A percentile compares a stretch with the other conserved stretches of the same genome.
Conservation (phyloP, 768 basidiomycete species). For the Russula lepida region DNA sequence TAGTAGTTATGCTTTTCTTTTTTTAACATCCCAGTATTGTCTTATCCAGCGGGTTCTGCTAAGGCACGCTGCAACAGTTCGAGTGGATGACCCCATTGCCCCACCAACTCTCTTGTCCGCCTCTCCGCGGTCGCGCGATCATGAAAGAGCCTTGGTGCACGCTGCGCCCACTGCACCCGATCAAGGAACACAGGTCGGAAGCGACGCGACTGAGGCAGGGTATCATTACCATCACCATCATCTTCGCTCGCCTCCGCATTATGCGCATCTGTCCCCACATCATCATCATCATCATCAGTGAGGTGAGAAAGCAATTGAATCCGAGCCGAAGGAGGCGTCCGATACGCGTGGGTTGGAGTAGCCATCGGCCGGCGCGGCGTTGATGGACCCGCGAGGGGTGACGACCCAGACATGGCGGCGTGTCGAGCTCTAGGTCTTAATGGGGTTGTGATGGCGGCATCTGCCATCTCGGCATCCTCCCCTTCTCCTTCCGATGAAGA, state of each 20-base stretch:
- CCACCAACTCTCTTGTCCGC: background rate
- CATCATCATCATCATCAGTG: background rate
- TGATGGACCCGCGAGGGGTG: slow-evolving; percentile 17
- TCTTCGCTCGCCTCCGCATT: background rate
- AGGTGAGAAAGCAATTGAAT: slow-evolving; percentile 2
- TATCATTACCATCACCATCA: slow-evolving; percentile 4
- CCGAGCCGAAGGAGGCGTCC: slow-evolving; percentile 16
- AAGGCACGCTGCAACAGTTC: background rate
- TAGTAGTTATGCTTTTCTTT: background rate
- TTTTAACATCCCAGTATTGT: background rate
- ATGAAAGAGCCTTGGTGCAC: slow-evolving; percentile 12
- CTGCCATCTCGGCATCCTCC: slow-evolving; percentile 8
- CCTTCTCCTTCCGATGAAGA: slow-evolving; percentile 1
- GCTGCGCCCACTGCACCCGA: slow-evolving; percentile 19
- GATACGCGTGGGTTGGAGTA: slow-evolving; percentile 12
- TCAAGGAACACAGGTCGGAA: slow-evolving; percentile 20
- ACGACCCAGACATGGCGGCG: background rate
- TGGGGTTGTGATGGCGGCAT: background rate
- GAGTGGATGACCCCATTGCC: slow-evolving; percentile 17
- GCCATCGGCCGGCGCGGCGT: slow-evolving; percentile 11
- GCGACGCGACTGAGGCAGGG: slow-evolving; percentile 12
- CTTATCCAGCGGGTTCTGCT: background rate
- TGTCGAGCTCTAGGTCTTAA: background rate
- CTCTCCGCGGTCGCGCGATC: slow-evolving; percentile 16
- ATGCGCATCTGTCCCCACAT: background rate